These are phyloP conservation scores for Emericellopsis atlantica DNA, from an alignment of 2,329 filamentous ascomycete species.

Conservation along the genomic window DNA sequence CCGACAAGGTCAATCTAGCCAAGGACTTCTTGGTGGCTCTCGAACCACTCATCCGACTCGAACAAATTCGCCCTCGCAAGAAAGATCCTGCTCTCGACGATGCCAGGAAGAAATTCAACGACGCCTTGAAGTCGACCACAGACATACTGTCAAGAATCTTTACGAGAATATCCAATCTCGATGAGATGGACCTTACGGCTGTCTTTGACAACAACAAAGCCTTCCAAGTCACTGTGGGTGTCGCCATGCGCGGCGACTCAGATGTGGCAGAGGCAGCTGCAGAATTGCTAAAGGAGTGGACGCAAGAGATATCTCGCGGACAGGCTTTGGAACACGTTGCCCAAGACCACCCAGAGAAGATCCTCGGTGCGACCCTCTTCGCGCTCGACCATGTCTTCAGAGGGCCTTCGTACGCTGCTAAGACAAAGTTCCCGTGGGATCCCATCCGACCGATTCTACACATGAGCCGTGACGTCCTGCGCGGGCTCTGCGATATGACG, in stretches of 20 bases:
- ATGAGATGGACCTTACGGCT: conserved; percentile 51
- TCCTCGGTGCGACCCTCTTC: conserved; percentile 29
- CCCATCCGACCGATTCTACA: conserved; percentile 45
- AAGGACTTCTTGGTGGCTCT: conserved; percentile 61
- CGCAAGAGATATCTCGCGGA: conserved; percentile 44
- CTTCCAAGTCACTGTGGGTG: conserved; percentile 62
- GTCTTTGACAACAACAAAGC: conserved; percentile 57
- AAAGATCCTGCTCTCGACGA: conserved; percentile 25
- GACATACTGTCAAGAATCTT: conserved; percentile 60
- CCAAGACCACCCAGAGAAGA: conserved; percentile 24
- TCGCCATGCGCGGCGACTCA: conserved; percentile 70
- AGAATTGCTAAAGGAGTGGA: conserved; percentile 73
- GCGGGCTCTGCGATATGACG: conserved; percentile 41
- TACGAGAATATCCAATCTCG: conserved; percentile 67
- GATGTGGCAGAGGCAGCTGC: conserved; percentile 69
- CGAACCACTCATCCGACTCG: conserved; percentile 58
- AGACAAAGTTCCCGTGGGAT: conserved; percentile 31
- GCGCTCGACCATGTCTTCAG: conserved; percentile 20
- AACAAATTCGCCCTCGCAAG: conserved; percentile 52
- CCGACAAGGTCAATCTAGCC: conserved; percentile 61
- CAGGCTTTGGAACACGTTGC: conserved; percentile 24
- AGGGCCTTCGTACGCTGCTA: conserved; percentile 8
- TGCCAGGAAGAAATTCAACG: conserved; percentile 57
- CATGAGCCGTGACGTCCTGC: conserved; percentile 43
- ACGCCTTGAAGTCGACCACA: conserved; percentile 44